phyloP scores from a whole-genome alignment of 306 rosid genomes.

The Arachis hypogaea region DNA sequence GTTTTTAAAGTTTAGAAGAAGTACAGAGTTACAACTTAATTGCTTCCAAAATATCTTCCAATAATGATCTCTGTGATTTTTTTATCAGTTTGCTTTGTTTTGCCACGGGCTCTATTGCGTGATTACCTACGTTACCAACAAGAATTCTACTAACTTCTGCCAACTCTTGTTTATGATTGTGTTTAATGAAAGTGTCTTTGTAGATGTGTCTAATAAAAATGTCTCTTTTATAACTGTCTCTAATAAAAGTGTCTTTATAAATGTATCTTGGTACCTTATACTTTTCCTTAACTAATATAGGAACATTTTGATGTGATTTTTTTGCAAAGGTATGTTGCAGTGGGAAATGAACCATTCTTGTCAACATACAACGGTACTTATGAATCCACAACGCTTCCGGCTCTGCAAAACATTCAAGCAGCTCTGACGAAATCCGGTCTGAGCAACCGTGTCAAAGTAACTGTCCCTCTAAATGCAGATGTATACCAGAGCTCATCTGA shows the following conservation, averaged over 20 bases:
- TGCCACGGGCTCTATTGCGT: too few species aligned
- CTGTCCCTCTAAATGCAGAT: constrained; percentile 79
- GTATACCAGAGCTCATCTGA: constrained; percentile 57
- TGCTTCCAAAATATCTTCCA: background rate
- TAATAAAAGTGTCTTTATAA: too few species aligned
- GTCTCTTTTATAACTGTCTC: too few species aligned
- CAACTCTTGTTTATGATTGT: too few species aligned
- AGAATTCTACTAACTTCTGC: too few species aligned
- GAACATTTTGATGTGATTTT: background rate
- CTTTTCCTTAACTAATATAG: background rate
- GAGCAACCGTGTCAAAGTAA: constrained; percentile 69
- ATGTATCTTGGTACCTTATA: too few species aligned
- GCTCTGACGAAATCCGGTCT: constrained; percentile 82
- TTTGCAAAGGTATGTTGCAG: constrained; percentile 77
- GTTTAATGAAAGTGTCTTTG: too few species aligned
- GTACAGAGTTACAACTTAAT: background rate
- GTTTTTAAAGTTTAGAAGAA: background rate
- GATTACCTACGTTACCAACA: too few species aligned
- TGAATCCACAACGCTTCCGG: constrained; percentile 71
- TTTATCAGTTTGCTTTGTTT: too few species aligned
- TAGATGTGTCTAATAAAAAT: too few species aligned
- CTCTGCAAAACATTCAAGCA: constrained; percentile 82
- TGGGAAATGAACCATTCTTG: constrained; percentile 94
- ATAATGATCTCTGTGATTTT: background rate
- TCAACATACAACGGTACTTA: constrained; percentile 70